Evolutionary conservation across 768 basidiomycete species (phyloP).

Genomic region (Boletales sp.): DNA sequence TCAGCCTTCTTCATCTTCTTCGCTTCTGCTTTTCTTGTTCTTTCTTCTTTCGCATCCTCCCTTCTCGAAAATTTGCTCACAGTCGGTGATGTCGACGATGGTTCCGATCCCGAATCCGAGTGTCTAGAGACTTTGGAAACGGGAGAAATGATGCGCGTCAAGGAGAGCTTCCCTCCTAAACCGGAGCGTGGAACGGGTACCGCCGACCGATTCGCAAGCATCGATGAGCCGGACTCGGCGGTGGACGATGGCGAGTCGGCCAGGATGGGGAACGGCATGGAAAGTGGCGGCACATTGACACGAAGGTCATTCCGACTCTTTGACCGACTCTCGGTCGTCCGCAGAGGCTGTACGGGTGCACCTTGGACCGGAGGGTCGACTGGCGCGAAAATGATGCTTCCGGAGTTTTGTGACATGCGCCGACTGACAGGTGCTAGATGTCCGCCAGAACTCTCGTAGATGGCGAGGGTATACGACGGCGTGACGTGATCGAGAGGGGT

Average conservation of each 20-base stretch:
- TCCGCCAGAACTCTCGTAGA: constrained; percentile 34
- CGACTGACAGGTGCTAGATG: constrained; percentile 8
- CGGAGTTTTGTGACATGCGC: constrained; percentile 16
- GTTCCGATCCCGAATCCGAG: constrained; percentile 4
- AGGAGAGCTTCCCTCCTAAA: constrained; percentile 16
- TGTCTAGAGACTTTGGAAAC: constrained; percentile 13
- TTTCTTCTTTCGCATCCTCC: constrained; percentile 37
- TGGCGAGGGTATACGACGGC: constrained; percentile 27
- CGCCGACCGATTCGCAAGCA: neutral
- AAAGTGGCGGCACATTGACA: constrained; percentile 24
- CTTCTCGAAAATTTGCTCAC: constrained; percentile 16
- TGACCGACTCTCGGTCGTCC: constrained; percentile 7
- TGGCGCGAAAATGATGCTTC: constrained; percentile 22
- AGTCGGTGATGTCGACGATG: constrained; percentile 17
- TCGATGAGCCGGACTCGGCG: constrained; percentile 2
- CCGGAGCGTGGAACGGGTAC: constrained; percentile 5
- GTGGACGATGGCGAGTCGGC: constrained; percentile 15
- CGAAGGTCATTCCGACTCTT: constrained; percentile 30
- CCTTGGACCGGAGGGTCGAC: constrained; percentile 19
- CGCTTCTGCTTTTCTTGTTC: constrained; percentile 41
- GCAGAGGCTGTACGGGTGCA: constrained; percentile 9
- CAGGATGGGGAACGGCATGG: constrained; percentile 15
- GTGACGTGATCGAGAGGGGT: constrained; percentile 31
- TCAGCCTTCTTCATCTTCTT: constrained; percentile 42
- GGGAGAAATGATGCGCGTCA: constrained; percentile 28